These are phyloP conservation scores for Reticulascus tulasneorum DNA, from an alignment of 2,329 filamentous ascomycete genomes.

Conservation along the genomic window DNA sequence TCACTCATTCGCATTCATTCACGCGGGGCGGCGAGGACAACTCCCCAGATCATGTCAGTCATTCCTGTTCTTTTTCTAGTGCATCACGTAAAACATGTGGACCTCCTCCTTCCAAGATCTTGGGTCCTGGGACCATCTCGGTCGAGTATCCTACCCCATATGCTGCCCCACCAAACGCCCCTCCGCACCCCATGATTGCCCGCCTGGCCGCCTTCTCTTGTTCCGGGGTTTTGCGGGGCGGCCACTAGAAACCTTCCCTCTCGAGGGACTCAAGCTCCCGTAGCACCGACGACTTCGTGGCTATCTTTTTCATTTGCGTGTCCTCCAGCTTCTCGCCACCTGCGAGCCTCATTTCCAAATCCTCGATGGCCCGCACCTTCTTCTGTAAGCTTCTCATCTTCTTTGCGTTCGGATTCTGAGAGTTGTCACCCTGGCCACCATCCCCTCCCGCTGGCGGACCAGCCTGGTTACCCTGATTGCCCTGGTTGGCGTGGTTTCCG, in stretches of 20 bases:
- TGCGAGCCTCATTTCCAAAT: constrained; percentile 93
- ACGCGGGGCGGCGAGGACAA: no score
- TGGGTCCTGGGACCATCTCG: no score
- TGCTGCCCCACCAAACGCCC: no score
- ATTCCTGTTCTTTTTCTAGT: no score
- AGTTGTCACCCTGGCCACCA: constrained; percentile 40
- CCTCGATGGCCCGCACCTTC: constrained; percentile 96
- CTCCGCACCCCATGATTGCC: no score
- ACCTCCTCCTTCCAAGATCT: no score
- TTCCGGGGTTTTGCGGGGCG: no score
- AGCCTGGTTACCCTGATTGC: constrained; percentile 18
- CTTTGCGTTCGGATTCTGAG: constrained; percentile 76
- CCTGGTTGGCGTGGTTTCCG: constrained; percentile 22
- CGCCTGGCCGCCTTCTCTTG: no score
- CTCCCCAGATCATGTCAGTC: no score
- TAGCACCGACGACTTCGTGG: constrained; percentile 77
- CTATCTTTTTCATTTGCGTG: constrained; percentile 97
- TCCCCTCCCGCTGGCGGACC: constrained; percentile 22
- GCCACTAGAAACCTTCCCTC: constrained; percentile 6
- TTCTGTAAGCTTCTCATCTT: constrained; percentile 91
- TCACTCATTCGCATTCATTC: no score
- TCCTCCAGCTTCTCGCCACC: constrained; percentile 96
- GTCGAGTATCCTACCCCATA: no score
- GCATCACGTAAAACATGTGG: no score
- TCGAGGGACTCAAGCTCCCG: constrained; percentile 70